phyloP scores from a whole-genome alignment of 805 yeast species.

The Metschnikowia peoriensis region DNA sequence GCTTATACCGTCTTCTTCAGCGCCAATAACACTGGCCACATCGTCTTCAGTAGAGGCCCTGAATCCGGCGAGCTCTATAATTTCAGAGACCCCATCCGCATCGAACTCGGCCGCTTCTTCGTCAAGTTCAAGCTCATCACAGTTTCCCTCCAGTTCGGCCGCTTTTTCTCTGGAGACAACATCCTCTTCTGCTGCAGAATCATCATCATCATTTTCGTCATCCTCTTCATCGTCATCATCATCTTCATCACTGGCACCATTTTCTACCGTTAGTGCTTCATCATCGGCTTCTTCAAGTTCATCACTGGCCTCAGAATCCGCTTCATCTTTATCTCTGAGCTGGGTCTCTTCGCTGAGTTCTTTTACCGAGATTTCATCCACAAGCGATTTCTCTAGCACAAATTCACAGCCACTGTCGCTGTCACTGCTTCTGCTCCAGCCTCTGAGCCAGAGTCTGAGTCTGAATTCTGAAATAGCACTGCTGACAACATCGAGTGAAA shows the following conservation, averaged over 20 bases:
- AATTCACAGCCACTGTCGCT: not conserved
- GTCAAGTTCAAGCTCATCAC: not conserved
- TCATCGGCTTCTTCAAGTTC: conserved; percentile 1
- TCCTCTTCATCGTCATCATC: conserved; percentile 2
- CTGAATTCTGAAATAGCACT: not conserved
- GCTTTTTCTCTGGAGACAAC: not conserved
- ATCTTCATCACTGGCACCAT: not conserved
- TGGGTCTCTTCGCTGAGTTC: not conserved
- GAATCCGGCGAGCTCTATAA: not conserved
- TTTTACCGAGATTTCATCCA: not conserved
- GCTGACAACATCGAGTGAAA: conserved; percentile 5
- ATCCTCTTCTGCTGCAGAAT: not conserved
- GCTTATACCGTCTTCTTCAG: conserved; percentile 15
- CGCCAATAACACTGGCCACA: conserved; percentile 3
- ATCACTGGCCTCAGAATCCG: not conserved
- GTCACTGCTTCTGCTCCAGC: not conserved
- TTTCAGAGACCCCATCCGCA: not conserved
- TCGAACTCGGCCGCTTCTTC: conserved; percentile 15
- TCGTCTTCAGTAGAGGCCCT: not conserved
- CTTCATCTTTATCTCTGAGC: not conserved
- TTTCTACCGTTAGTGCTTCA: not conserved
- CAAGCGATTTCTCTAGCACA: not conserved
- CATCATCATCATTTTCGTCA: not conserved
- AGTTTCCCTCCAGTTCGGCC: not conserved
- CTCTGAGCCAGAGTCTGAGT: not conserved